Conservation (phyloP, 202 grass and related monocot species). For the Zizania palustris region DNA sequence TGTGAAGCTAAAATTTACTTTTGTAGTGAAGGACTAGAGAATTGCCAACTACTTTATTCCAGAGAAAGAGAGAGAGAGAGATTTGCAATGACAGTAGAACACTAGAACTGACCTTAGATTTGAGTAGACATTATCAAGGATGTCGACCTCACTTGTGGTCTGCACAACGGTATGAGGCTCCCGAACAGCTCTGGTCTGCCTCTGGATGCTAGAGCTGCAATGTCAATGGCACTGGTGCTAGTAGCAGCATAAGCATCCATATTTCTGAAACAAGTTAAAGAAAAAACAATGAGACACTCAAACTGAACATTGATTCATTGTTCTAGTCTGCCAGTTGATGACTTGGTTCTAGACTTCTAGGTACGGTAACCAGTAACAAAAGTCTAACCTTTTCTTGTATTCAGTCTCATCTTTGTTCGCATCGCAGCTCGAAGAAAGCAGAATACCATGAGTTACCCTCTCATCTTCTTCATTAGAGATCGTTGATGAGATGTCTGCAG, state of each 20-base stretch:
- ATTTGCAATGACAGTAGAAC: neutral
- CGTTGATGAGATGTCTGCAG: conserved; percentile 47
- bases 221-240: conserved; percentile 49
- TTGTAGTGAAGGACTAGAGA: neutral
- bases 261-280: conserved; percentile 53
- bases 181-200: conserved; percentile 63
- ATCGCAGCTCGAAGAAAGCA: conserved; percentile 32
- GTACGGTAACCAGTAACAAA: neutral
- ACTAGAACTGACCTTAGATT: conserved; percentile 71
- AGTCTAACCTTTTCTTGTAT: conserved; percentile 71
- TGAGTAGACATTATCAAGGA: conserved; percentile 91
- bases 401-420: conserved; percentile 51
- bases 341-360: no score
- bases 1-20: conserved; percentile 17
- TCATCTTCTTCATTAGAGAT: conserved; percentile 62
- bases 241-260: conserved; percentile 45
- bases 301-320: conserved; percentile 13
- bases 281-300: neutral
- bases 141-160: conserved; percentile 85
- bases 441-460: conserved; percentile 34
- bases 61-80: neutral
- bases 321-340: neutral
- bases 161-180: conserved; percentile 82
- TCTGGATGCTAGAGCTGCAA: conserved; percentile 57
- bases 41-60: neutral